These are phyloP conservation scores for Sextonia rubra DNA, from an alignment of 164 flowering plant genomes.

Conservation along the genomic window DNA sequence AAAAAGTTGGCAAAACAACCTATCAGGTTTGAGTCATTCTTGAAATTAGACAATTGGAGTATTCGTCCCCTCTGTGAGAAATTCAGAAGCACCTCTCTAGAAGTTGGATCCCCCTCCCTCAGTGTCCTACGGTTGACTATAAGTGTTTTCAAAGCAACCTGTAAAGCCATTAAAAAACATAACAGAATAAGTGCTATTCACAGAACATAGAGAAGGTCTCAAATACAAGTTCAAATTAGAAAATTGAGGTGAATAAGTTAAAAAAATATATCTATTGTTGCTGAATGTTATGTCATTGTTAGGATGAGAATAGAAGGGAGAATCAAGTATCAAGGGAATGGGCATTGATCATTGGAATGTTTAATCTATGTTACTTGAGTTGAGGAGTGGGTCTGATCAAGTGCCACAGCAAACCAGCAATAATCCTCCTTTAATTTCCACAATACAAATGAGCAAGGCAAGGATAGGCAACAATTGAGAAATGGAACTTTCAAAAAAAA, in stretches of 20 bases:
- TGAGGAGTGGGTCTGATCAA: no score
- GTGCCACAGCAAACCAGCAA: no score
- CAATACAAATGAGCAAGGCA: no score
- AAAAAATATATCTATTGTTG: neutral
- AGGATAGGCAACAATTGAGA: no score
- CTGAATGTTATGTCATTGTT: neutral
- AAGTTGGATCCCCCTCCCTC: conserved; percentile 97
- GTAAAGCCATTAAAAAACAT: conserved; percentile 2
- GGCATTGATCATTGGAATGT: no score
- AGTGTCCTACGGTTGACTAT: conserved; percentile 82
- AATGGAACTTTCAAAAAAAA: no score
- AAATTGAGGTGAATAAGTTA: neutral
- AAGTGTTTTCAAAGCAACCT: conserved; percentile 93
- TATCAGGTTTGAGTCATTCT: conserved; percentile 94
- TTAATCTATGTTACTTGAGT: no score
- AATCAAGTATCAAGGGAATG: no score
- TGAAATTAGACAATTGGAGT: conserved; percentile 90
- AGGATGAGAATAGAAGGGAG: no score
- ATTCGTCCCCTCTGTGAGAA: conserved; percentile 75
- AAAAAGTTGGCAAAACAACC: conserved; percentile 33
- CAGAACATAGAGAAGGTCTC: neutral
- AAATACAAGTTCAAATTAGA: no score
- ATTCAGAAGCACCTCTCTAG: conserved; percentile 82
- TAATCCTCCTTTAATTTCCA: no score
- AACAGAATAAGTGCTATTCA: no score